These are phyloP conservation scores for Colletotrichum costaricense DNA, from an alignment of 2,329 filamentous ascomycete genomes.

Conservation along the genomic window DNA sequence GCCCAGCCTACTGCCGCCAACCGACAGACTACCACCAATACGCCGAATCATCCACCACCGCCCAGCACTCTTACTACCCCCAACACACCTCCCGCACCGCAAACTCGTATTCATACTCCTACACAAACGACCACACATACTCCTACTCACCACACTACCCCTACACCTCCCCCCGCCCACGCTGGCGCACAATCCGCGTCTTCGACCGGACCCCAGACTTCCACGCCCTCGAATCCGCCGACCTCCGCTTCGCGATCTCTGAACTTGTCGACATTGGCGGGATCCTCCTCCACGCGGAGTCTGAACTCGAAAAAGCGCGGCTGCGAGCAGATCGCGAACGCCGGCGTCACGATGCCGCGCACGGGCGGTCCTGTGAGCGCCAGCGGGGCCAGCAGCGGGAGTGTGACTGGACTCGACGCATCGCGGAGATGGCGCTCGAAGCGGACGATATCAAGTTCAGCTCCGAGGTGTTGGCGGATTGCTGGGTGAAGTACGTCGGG, in stretches of 20 bases:
- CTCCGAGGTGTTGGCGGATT: constrained; percentile 18
- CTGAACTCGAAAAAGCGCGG: constrained; percentile 16
- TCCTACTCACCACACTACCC: not conserved
- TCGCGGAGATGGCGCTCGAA: constrained; percentile 1
- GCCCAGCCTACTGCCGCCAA: constrained; percentile 23
- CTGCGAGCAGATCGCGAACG: constrained; percentile 15
- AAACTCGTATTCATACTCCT: constrained; percentile 22
- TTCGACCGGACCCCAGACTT: constrained; percentile 31
- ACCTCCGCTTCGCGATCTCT: constrained; percentile 10
- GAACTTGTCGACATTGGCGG: constrained; percentile 28
- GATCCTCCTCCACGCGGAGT: constrained; percentile 7
- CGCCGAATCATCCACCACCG: not conserved
- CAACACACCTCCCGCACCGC: constrained; percentile 35
- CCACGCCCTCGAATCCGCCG: constrained; percentile 1
- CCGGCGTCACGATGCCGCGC: not conserved
- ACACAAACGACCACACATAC: constrained; percentile 33
- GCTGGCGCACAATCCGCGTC: constrained; percentile 16
- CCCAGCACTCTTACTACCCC: not conserved
- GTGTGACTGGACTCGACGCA: constrained; percentile 9
- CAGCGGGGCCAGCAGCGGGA: not conserved
- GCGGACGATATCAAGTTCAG: constrained; percentile 24
- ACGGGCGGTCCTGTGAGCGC: constrained; percentile 7
- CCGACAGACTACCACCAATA: constrained; percentile 26
- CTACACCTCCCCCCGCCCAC: accelerated
- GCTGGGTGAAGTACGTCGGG: constrained; percentile 26